Conservation (phyloP, 768 basidiomycete species). For the Amylocystis lapponica region DNA sequence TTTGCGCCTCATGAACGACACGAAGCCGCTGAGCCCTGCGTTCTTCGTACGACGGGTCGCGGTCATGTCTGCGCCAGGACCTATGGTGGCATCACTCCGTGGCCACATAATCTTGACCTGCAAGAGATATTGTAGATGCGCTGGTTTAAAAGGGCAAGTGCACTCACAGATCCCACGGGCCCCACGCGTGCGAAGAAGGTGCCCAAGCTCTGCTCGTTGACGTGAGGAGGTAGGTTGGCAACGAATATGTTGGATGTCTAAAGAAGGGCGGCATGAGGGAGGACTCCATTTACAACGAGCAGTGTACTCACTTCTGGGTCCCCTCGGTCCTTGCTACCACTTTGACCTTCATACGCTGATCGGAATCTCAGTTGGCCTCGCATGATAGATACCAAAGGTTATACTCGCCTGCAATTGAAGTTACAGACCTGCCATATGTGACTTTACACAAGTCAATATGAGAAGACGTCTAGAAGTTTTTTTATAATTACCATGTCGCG, state of each 20-base stretch:
- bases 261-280: too few relatives aligned
- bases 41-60: conserved; percentile 63
- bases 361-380: neutral
- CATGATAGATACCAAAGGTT: neutral
- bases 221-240: conserved; percentile 82
- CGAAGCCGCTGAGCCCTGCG: conserved; percentile 88
- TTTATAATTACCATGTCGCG: conserved; percentile 50
- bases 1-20: conserved; percentile 90
- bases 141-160: neutral
- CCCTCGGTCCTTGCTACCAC: conserved; percentile 83
- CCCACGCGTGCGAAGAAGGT: conserved; percentile 88
- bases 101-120: conserved; percentile 99
- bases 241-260: conserved; percentile 96
- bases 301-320: conserved; percentile 66
- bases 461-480: too few relatives aligned
- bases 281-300: neutral
- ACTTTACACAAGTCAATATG: conserved; percentile 1
- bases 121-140: conserved; percentile 4
- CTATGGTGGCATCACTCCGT: conserved; percentile 63
- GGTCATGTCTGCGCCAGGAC: conserved; percentile 75
- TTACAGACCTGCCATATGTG: conserved; percentile 73
- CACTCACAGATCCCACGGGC: conserved; percentile 83
- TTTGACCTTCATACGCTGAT: conserved; percentile 82
- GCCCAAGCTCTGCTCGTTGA: conserved; percentile 82
- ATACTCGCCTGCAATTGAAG: conserved; percentile 78